These are phyloP conservation scores for Rostrohypoxylon terebratum DNA, from an alignment of 495 filamentous ascomycete genomes.

Conservation along the genomic window DNA sequence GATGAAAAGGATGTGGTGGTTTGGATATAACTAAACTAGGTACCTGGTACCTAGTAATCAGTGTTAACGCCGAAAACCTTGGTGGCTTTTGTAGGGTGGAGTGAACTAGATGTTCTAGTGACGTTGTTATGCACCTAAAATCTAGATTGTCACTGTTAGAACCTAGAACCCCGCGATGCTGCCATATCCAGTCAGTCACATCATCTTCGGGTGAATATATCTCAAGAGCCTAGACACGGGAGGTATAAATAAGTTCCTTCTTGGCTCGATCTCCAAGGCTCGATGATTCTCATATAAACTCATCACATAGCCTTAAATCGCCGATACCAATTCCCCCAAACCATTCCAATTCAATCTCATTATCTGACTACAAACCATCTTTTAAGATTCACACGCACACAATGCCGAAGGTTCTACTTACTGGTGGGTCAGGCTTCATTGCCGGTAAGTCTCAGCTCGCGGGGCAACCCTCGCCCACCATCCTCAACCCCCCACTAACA, in stretches of 20 bases:
- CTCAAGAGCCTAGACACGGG: slow-evolving; percentile 9
- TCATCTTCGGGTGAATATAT: slow-evolving; percentile 34
- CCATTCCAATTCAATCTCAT: neutral
- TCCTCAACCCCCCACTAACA: neutral
- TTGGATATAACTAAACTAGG: neutral
- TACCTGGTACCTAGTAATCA: too few species aligned
- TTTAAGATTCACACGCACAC: slow-evolving; percentile 26
- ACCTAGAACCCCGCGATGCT: slow-evolving; percentile 38
- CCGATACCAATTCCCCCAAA: neutral
- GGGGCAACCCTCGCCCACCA: neutral
- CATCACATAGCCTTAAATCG: neutral
- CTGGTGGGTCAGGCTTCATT: slow-evolving; percentile 66
- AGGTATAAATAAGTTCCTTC: neutral
- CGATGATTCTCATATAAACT: slow-evolving; percentile 7
- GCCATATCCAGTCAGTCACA: slow-evolving; percentile 20
- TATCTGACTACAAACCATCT: neutral
- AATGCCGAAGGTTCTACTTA: slow-evolving; percentile 71
- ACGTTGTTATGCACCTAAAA: slow-evolving; percentile 7
- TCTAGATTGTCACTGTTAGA: neutral
- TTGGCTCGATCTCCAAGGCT: neutral
- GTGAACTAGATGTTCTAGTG: slow-evolving; percentile 19
- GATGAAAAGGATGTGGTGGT: neutral
- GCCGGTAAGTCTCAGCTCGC: slow-evolving; percentile 52
- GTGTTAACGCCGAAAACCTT: slow-evolving; percentile 37
- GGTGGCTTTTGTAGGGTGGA: slow-evolving; percentile 19